Evolutionary conservation across 2,329 filamentous ascomycete species (phyloP).

Genomic region (Phialemoniopsis sp.): DNA sequence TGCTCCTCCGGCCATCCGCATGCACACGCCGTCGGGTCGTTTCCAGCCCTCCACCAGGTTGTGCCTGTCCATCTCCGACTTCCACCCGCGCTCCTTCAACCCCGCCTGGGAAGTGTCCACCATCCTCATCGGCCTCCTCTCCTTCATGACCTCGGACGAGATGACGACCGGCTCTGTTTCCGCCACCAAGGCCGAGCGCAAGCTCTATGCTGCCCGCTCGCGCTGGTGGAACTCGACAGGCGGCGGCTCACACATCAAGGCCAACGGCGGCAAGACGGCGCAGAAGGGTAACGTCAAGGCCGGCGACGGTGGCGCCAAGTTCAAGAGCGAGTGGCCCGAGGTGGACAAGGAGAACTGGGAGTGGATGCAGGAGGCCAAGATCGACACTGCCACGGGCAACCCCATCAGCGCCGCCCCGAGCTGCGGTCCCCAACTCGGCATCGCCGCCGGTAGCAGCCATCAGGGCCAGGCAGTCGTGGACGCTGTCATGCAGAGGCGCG

Average conservation of each 20-base stretch:
- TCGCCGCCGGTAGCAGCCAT: slow-evolving; percentile 59
- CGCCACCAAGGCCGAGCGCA: slow-evolving; percentile 72
- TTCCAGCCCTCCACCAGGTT: slow-evolving; percentile 91
- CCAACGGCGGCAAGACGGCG: slow-evolving; percentile 36
- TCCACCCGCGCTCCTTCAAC: slow-evolving; percentile 97
- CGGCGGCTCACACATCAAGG: slow-evolving; percentile 65
- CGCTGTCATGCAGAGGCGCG: slow-evolving; percentile 68
- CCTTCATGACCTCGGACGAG: slow-evolving; percentile 98
- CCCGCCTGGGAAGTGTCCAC: slow-evolving; percentile 98
- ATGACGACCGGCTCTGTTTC: slow-evolving; percentile 94
- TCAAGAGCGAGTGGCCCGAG: slow-evolving; percentile 85
- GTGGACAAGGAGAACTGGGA: slow-evolving; percentile 84
- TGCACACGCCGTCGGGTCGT: slow-evolving; percentile 95
- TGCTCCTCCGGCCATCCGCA: slow-evolving; percentile 93
- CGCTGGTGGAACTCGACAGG: slow-evolving; percentile 98
- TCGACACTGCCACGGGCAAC: slow-evolving; percentile 74
- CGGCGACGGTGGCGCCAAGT: slow-evolving; percentile 89
- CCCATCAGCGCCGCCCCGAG: slow-evolving; percentile 8
- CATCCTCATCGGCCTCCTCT: slow-evolving; percentile 88
- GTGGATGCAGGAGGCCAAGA: slow-evolving; percentile 81
- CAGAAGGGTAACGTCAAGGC: slow-evolving; percentile 80
- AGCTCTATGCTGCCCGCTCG: slow-evolving; percentile 70
- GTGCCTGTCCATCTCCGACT: slow-evolving; percentile 94
- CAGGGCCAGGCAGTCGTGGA: slow-evolving; percentile 72
- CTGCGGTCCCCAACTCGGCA: slow-evolving; percentile 52